Conservation (phyloP, 371 early-diverging fungal genomes). For the Batkoa obscura region DNA sequence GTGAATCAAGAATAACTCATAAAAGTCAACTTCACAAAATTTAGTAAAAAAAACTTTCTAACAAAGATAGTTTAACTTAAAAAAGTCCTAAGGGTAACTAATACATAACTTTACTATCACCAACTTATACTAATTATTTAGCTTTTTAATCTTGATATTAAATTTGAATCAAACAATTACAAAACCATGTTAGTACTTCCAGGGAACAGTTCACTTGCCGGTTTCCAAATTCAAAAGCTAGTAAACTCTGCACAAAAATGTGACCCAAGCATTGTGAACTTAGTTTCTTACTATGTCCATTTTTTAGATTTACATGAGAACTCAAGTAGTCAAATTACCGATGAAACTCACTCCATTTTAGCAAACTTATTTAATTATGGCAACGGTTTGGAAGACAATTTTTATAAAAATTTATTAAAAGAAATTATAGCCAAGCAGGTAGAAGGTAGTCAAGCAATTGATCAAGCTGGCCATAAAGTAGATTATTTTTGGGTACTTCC, state of each 20-base stretch:
- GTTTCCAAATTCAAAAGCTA: conserved; percentile 36
- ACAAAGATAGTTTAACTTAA: too few species aligned
- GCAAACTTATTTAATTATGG: conserved; percentile 23
- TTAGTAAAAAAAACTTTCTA: too few species aligned
- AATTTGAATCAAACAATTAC: too few species aligned
- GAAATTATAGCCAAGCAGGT: background rate
- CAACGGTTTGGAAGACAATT: conserved; percentile 10
- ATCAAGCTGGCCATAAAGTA: conserved; percentile 10
- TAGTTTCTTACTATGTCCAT: conserved; percentile 47
- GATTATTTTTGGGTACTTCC: conserved; percentile 51
- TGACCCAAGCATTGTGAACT: conserved; percentile 21
- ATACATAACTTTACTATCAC: too few species aligned
- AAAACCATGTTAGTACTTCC: conserved; percentile 63
- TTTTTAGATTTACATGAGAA: conserved; percentile 40
- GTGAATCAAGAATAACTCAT: too few species aligned
- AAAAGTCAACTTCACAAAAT: too few species aligned
- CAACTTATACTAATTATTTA: too few species aligned
- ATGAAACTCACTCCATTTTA: conserved; percentile 20
- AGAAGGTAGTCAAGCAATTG: background rate
- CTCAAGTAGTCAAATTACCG: conserved; percentile 14
- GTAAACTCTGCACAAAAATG: conserved; percentile 26
- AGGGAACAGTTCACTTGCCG: conserved; percentile 52
- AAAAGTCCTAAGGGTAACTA: too few species aligned
- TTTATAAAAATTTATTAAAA: background rate
- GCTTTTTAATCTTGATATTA: too few species aligned